Conservation (phyloP, 768 basidiomycete genomes). For the Pseudohyphozyma bogoriensis region DNA sequence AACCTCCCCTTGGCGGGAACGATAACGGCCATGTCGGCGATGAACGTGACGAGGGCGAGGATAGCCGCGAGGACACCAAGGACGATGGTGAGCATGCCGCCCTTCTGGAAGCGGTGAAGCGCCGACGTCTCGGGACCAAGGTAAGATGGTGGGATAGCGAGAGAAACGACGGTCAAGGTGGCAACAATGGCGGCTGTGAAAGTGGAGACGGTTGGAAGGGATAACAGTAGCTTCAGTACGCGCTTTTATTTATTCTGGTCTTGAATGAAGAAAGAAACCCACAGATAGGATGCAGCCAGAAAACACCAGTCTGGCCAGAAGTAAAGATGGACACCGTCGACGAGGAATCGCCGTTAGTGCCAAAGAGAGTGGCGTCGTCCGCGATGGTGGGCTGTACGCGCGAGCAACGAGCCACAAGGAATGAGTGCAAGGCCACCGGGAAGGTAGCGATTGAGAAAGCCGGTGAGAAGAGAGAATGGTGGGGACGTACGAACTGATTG, state of each 20-base stretch:
- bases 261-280: neutral
- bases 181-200: conserved; percentile 12
- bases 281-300: conserved; percentile 26
- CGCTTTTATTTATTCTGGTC: too few species aligned
- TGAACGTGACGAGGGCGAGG: conserved; percentile 15
- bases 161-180: conserved; percentile 11
- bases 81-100: conserved; percentile 22
- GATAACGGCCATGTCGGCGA: conserved; percentile 17
- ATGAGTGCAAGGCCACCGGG: neutral
- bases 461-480: neutral
- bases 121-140: conserved; percentile 15
- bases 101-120: conserved; percentile 25
- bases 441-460: too few species aligned
- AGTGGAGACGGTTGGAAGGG: neutral
- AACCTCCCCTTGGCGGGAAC: conserved; percentile 16
- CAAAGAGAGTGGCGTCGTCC: conserved; percentile 15
- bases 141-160: conserved; percentile 18
- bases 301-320: conserved; percentile 3
- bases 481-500: conserved; percentile 20
- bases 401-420: neutral
- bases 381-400: conserved; percentile 3
- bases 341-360: neutral
- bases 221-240: neutral
- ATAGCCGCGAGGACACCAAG: conserved; percentile 8
- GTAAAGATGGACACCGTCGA: conserved; percentile 10